These are phyloP conservation scores for Allium fistulosum DNA, from an alignment of 106 monocot species.

Conservation along the genomic window DNA sequence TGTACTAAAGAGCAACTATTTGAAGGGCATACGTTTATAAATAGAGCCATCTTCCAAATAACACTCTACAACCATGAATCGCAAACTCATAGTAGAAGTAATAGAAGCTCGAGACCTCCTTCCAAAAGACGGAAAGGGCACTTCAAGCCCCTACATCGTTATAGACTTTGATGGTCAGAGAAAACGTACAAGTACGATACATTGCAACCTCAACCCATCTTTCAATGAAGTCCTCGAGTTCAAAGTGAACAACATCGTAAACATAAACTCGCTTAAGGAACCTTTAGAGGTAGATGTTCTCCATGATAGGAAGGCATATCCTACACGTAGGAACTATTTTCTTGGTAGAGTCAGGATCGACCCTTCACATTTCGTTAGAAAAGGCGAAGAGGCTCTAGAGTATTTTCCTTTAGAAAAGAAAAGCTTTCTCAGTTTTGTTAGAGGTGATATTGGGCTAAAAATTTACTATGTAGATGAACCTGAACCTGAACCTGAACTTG, in stretches of 20 bases:
- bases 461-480: slow-evolving; percentile 65
- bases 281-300: slow-evolving; percentile 58
- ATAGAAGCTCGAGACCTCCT: slow-evolving; percentile 71
- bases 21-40: slow-evolving; percentile 3
- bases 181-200: slow-evolving; percentile 46
- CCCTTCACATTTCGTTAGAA: slow-evolving; percentile 42
- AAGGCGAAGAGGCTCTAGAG: slow-evolving; percentile 83
- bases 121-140: slow-evolving; percentile 78
- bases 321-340: slow-evolving; percentile 56
- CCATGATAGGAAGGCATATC: slow-evolving; percentile 44
- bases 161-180: slow-evolving; percentile 87
- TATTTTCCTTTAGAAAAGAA: slow-evolving; percentile 84
- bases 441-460: slow-evolving; percentile 62
- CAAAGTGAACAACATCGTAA: slow-evolving; percentile 9
- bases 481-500: slow-evolving; percentile 10
- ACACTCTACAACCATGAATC: slow-evolving; percentile 17
- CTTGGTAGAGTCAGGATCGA: slow-evolving; percentile 71
- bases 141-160: slow-evolving; percentile 72
- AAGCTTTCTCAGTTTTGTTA: slow-evolving; percentile 71
- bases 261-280: slow-evolving; percentile 17
- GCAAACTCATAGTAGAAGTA: slow-evolving; percentile 85
- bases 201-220: slow-evolving; percentile 52
- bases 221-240: slow-evolving; percentile 79
- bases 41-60: background rate
- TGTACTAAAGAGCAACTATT: background rate